Base-by-base conservation (phyloP, 768 basidiomycete species). In the Crepidotus variabilis region DNA sequence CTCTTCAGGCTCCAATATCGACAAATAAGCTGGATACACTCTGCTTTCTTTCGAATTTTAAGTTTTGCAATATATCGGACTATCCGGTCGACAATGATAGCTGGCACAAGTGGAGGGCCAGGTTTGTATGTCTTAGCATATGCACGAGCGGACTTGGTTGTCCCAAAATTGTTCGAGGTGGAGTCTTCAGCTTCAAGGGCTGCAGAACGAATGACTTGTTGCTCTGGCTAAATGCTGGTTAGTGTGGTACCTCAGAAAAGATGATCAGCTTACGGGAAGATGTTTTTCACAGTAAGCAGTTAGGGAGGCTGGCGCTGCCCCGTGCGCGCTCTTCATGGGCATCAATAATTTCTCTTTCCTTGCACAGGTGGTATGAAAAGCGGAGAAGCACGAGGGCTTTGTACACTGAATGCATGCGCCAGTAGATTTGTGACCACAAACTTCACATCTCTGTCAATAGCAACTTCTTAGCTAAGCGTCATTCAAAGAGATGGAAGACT, bases 1-100 rank as follows among this genome's bases (percentile, higher is more conserved):
- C 97, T 78, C 73, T 99, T 98, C 70, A 99, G 69, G 71, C 97
- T 98, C 97, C 97, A 99, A 66, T 98, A 99, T 65, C 85, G 83
- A 65, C 91, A 95, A 32, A 94, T 77, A 64, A 84, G 71, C 49
- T 85, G 80, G 11, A 98, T 72, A 54, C 95, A 91, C 47, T 90
- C 87, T 2, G 72, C 63, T 66, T 90, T 92, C 69, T 91, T 93
- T 59, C 88, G 76, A 3, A 97, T 74, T 32, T 69, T 76, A 43
- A 96, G 76, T 61, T 84, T 86, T 35, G 69, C 68, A 35, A 91
- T 85, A 63, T 98, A 98, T 52, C 81, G 77, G 21, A 85, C 58
- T 51, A 99, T 86, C 8, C 87, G 83, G 6, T 88, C 80, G n/a
- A 92, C 83, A 55, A 98, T 88, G 64, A 92, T 79, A 1, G 81